Evolutionary conservation across 225 moss, liverwort and hornwort species (phyloP), one percentile per base, ranked within the genome.

Genomic region (Climacium dendroides): DNA sequence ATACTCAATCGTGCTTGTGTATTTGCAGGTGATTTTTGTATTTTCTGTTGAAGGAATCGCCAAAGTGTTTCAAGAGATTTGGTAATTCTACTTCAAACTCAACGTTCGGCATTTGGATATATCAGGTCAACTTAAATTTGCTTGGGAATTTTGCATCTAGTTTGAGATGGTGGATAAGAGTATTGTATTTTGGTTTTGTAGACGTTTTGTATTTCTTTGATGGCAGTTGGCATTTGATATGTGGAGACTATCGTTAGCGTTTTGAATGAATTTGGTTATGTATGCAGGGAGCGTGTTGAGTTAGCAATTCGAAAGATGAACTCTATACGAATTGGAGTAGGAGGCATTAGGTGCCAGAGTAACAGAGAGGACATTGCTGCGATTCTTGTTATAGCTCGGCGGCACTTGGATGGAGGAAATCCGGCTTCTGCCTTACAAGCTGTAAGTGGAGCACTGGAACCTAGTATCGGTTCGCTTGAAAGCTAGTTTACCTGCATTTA

Each of bases 391-490:
- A 77, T 90, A 85, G 98, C 97, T 80, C 95, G 95, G 34, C 96
- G 70, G 57, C 69, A 86, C 59, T 79, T 79, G 79, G 47, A 79
- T 69, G 95, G 92, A 92, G 97, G 98, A 80, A 93, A 97, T 87
- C 92, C 97, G 50, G 82, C 93, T 80, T 93, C 93, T 84, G 97
- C 97, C 45, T 85, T 98, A 80, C 94, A 96, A 95, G 97, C 98
- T 79, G 98, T 98, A 95, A 89, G 97, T 92, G 81, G 87, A 84
- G 86, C 77, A 37, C 23, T 87, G 45, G 69, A 69, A 48, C 78
- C 22, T 57, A 16, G 60, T 74, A 47, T 72, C 41, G 82, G 79
- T 37, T 79, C 53, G 57, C 37, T 79, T 34, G 64, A 78, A 86
- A 79, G 43, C 83, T 80, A 78, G 63, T 41, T 78, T 60, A 62